Conservation (phyloP, 192 early-diverging fungal genomes). For the Coemansia sp. region DNA sequence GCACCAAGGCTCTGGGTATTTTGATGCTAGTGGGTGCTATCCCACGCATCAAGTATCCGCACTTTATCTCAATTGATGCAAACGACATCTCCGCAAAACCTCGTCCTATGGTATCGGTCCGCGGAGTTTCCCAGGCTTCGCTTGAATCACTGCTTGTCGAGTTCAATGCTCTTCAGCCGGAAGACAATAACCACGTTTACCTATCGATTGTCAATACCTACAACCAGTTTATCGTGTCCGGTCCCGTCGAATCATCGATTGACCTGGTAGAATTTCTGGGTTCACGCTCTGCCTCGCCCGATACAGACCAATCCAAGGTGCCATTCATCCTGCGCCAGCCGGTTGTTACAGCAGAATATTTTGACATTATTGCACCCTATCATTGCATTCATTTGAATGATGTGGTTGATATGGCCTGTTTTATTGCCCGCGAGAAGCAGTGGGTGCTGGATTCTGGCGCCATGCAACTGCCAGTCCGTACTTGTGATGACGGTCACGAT, state of each 20-base stretch:
- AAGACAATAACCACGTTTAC: constrained; percentile 7
- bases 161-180: constrained; percentile 17
- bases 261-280: constrained; percentile 9
- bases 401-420: neutral
- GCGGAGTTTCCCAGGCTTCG: constrained; percentile 9
- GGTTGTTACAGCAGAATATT: constrained; percentile 72
- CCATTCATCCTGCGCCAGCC: constrained; percentile 78
- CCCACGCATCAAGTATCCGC: constrained; percentile 62
- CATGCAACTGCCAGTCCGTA: constrained; percentile 63
- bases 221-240: constrained; percentile 24
- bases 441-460: constrained; percentile 23
- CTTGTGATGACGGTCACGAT: constrained; percentile 81
- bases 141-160: constrained; percentile 7
- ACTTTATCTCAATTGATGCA: constrained; percentile 56
- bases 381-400: constrained; percentile 22
- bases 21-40: constrained; percentile 79
- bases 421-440: constrained; percentile 12
- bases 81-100: constrained; percentile 69
- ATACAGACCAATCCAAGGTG: constrained; percentile 63
- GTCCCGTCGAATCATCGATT: constrained; percentile 2
- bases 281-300: constrained; percentile 8
- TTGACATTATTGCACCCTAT: constrained; percentile 88
- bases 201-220: constrained; percentile 24
- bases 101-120: constrained; percentile 32
- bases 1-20: constrained; percentile 75